phyloP scores from a whole-genome alignment of 2,329 filamentous ascomycete genomes.

The Rhinocladiella similis region DNA sequence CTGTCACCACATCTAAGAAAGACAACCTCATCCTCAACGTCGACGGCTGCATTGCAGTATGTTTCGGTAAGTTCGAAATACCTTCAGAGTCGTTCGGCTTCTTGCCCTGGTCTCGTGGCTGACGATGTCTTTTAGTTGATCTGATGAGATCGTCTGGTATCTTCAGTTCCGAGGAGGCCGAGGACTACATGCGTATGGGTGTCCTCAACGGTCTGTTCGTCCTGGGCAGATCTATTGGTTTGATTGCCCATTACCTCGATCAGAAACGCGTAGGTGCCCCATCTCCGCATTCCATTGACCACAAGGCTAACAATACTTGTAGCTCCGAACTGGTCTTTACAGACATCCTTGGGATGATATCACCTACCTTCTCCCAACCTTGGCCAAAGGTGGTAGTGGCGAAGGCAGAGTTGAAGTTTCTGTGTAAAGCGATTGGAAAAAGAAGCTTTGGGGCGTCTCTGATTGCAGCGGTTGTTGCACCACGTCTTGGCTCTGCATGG shows the following conservation, averaged over 20 bases:
- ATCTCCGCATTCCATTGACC: background rate
- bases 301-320: background rate
- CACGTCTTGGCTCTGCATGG: background rate
- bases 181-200: constrained; percentile 99
- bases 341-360: constrained; percentile 99
- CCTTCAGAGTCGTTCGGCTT: no score
- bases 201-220: constrained; percentile 99
- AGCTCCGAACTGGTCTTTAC: constrained; percentile 92
- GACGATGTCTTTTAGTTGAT: constrained; percentile 80
- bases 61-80: background rate
- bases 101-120: no score
- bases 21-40: constrained; percentile 99
- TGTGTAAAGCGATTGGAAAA: constrained; percentile 8
- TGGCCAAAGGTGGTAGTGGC: constrained; percentile 69
- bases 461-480: background rate
- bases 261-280: constrained; percentile 72
- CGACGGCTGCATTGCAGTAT: constrained; percentile 59
- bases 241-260: constrained; percentile 99
- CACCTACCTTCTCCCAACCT: constrained; percentile 85
- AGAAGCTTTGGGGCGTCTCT: background rate
- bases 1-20: constrained; percentile 99
- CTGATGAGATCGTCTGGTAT: constrained; percentile 96
- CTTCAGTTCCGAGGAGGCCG: constrained; percentile 92
- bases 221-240: constrained; percentile 91
- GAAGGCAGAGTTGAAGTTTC: constrained; percentile 88